Conservation (phyloP, 345 rosid species). For the Orychophragmus violaceus region DNA sequence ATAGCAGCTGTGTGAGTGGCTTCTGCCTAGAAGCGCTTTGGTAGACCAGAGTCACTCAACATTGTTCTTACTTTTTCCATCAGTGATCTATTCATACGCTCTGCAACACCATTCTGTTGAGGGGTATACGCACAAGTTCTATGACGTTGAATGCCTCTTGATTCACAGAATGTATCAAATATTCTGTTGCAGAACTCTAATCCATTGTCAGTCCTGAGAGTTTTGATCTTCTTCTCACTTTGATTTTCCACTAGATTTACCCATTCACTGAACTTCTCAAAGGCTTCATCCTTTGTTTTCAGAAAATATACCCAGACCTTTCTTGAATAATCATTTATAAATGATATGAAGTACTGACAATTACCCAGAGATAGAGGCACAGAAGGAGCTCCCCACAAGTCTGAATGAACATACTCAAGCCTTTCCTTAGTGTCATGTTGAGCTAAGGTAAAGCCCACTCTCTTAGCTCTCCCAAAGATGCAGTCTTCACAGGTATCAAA, state of each 20-base stretch:
- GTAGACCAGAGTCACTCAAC: neutral
- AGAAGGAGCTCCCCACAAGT: neutral
- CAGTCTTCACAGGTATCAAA: neutral
- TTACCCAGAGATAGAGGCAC: neutral
- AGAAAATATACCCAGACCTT: neutral
- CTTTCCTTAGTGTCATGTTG: neutral
- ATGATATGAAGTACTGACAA: neutral
- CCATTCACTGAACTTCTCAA: neutral
- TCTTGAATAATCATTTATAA: neutral
- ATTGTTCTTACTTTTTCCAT: neutral
- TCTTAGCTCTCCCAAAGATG: neutral
- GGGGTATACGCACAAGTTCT: neutral
- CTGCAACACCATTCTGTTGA: neutral
- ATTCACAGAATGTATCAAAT: neutral
- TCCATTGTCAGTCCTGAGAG: neutral
- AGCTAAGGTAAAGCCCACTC: neutral
- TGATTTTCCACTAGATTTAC: neutral
- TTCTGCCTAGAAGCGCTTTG: neutral
- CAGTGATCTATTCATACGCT: neutral
- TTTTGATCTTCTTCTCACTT: neutral
- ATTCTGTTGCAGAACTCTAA: neutral
- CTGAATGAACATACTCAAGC: neutral
- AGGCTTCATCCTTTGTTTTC: neutral
- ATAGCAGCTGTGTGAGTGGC: neutral
- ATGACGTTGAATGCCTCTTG: neutral